Conservation (phyloP, 768 basidiomycete genomes). For the Leucocoprinus birnbaumii region DNA sequence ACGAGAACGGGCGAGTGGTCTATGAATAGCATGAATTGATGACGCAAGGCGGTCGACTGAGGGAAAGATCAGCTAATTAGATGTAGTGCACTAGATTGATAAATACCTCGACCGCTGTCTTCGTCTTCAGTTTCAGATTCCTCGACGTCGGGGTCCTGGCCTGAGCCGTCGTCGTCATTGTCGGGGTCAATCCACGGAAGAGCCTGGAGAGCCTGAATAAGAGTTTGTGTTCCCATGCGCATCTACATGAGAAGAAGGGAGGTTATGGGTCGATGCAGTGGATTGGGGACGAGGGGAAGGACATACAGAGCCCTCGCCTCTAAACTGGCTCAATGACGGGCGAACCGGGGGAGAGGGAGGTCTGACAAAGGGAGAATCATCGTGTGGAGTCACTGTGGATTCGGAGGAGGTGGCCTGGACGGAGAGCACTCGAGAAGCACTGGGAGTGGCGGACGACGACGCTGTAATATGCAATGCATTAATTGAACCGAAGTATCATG, state of each 20-base stretch:
- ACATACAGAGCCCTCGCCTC: conserved; percentile 71
- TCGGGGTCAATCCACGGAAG: conserved; percentile 76
- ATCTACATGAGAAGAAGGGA: conserved; percentile 45
- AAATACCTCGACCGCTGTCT: conserved; percentile 40
- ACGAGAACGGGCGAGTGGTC: conserved; percentile 70
- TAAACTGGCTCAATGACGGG: conserved; percentile 50
- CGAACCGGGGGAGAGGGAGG: conserved; percentile 67
- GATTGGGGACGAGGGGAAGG: conserved; percentile 1
- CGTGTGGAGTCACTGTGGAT: conserved; percentile 16
- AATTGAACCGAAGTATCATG: no score
- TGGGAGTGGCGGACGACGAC: conserved; percentile 18
- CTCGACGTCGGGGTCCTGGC: conserved; percentile 35
- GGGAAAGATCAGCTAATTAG: conserved; percentile 3
- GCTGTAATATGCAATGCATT: conserved; percentile 4
- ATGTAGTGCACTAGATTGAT: neutral
- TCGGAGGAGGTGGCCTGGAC: conserved; percentile 21
- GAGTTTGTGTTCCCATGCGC: conserved; percentile 83
- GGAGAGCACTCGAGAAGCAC: conserved; percentile 24
- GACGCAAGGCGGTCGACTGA: conserved; percentile 60
- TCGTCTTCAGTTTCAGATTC: conserved; percentile 73
- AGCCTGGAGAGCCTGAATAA: conserved; percentile 86
- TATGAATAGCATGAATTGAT: conserved; percentile 86
- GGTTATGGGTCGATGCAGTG: conserved; percentile 1
- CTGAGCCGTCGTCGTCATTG: conserved; percentile 59
- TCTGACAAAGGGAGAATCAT: conserved; percentile 59